Base-by-base conservation (phyloP, 169 alveolate species). In the Cytauxzoon felis region DNA sequence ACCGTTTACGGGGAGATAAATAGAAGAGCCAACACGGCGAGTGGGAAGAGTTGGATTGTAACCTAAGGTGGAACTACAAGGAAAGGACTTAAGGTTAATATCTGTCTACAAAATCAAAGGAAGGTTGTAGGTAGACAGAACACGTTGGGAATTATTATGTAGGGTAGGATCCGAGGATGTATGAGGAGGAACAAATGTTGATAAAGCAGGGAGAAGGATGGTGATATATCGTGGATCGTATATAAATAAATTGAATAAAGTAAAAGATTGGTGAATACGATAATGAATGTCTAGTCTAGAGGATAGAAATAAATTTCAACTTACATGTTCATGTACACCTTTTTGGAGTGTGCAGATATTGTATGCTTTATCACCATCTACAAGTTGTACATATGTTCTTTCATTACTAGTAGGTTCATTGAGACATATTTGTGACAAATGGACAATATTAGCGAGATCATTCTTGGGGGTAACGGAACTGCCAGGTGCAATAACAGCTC, bases 391-490 rank as follows among this genome's bases (percentile, higher is more conserved):
- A 61, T 92, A 92, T 48, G 91, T 65, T 60, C 87, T 82, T 53
- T 89, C 94, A 26, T 79, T 82, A 54, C 87, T 90, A 53, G 81
- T 78, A n/a, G 96, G 95, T 50, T 91, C 88, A 48, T 87, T 79
- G 62, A 92, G 60, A 86, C 96, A 92, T 26, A 90, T 91, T 66
- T 91, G 93, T 36, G 93, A 86, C 34, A 89, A 51, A 66, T 89
- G 94, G 54, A 89, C 83, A 50, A 89, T 87, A 62, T 47, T 65
- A 33, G 86, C 80, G 62, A 65, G 32, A 49, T 76, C 86, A 23
- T 64, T 42, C 60, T 76, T 76, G 43, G 86, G 81, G 43, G 80
- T 66, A 49, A 76, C 80, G 18, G 50, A 49, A 66, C 56, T 51
- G 3, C 86, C 86, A n/a, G 86, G 81, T 16, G 80, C 75, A 34